Conservation (phyloP, 2,329 filamentous ascomycete genomes). For the Monosporascus ibericus region DNA sequence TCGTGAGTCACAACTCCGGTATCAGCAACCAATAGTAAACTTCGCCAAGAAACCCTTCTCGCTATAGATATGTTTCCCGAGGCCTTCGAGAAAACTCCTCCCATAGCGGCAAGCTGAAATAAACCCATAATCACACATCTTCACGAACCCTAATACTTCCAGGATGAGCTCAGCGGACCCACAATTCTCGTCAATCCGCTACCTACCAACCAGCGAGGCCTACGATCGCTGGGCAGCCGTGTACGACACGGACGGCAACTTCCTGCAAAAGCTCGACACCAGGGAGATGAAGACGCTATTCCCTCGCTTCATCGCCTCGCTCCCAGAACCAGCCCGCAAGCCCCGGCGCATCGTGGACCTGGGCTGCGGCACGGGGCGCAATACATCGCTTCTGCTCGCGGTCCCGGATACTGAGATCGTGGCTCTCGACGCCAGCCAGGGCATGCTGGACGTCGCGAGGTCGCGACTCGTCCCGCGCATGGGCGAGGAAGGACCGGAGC, state of each 20-base stretch:
- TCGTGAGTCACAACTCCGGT: too few species aligned
- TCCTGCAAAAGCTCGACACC: slow-evolving; percentile 59
- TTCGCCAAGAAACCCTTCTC: too few species aligned
- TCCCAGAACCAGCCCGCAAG: slow-evolving; percentile 14
- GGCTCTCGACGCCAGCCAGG: slow-evolving; percentile 49
- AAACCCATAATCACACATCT: too few species aligned
- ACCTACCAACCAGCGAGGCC: slow-evolving; percentile 26
- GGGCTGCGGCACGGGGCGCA: slow-evolving; percentile 60
- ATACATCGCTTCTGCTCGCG: slow-evolving; percentile 46
- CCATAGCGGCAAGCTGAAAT: too few species aligned
- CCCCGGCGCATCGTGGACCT: slow-evolving; percentile 48
- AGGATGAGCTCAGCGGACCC: too few species aligned
- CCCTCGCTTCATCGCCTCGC: slow-evolving; percentile 36
- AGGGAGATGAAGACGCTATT: slow-evolving; percentile 46
- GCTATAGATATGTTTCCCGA: too few species aligned
- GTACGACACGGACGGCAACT: slow-evolving; percentile 62
- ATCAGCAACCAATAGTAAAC: too few species aligned
- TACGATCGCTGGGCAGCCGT: slow-evolving; percentile 32
- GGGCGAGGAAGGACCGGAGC: too few species aligned
- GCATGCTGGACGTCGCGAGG: slow-evolving; percentile 51
- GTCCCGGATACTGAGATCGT: slow-evolving; percentile 33
- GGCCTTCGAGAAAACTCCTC: too few species aligned
- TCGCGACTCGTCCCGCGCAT: slow-evolving; percentile 21
- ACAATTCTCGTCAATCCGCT: slow-evolving; percentile 14
- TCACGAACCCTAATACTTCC: too few species aligned